These are phyloP conservation scores for Metschnikowia corniflorae DNA, from an alignment of 805 yeast genomes.

Conservation along the genomic window DNA sequence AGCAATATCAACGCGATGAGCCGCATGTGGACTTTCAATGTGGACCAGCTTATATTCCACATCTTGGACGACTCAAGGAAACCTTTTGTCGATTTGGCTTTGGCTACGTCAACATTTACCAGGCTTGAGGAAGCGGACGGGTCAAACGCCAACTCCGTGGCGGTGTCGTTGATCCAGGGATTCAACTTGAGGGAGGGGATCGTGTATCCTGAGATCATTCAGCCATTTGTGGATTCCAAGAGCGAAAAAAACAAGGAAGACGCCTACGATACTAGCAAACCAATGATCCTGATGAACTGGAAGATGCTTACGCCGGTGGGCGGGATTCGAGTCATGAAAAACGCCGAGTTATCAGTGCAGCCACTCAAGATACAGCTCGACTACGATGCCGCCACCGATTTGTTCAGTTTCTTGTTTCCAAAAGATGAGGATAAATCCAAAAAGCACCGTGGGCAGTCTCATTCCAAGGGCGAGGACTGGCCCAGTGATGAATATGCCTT, in stretches of 20 bases:
- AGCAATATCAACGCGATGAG: slow-evolving; percentile 10
- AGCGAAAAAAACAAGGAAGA: slow-evolving; percentile 14
- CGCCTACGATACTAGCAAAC: slow-evolving; percentile 11
- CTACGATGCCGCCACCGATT: slow-evolving; percentile 57
- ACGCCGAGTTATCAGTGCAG: slow-evolving; percentile 54
- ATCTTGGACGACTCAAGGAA: slow-evolving; percentile 55
- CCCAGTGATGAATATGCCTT: slow-evolving; percentile 3
- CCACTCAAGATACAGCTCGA: slow-evolving; percentile 76
- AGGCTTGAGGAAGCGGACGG: slow-evolving; percentile 65
- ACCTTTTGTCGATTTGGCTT: slow-evolving; percentile 67
- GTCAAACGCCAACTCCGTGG: slow-evolving; percentile 58
- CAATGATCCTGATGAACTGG: slow-evolving; percentile 51
- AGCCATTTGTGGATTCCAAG: slow-evolving; percentile 40
- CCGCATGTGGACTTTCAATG: slow-evolving; percentile 20
- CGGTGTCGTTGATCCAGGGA: slow-evolving; percentile 62
- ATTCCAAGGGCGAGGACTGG: background rate
- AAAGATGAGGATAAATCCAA: slow-evolving; percentile 23
- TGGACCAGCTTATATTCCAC: slow-evolving; percentile 71
- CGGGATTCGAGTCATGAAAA: slow-evolving; percentile 78
- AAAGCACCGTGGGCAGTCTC: background rate
- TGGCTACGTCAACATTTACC: slow-evolving; percentile 58
- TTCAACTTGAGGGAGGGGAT: slow-evolving; percentile 58
- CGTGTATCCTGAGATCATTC: slow-evolving; percentile 66
- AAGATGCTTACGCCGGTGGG: slow-evolving; percentile 83
- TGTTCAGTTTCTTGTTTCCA: slow-evolving; percentile 73